A percentile compares a stretch with the other conserved stretches of the same genome.
Conservation (phyloP, 2,329 filamentous ascomycete genomes). For the Cercospora sesami region DNA sequence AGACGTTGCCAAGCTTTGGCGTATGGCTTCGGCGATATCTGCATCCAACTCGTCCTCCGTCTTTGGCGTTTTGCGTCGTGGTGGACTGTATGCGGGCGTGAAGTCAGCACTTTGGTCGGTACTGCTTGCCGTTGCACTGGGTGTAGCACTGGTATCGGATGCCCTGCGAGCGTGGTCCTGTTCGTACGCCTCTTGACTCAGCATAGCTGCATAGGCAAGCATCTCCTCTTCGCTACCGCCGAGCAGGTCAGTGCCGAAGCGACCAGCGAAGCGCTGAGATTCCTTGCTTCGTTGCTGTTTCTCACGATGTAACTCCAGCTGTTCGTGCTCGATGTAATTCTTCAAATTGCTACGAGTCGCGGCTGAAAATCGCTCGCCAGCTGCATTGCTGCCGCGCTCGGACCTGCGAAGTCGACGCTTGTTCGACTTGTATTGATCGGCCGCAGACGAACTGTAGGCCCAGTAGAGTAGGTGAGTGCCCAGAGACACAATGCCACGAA, state of each 20-base stretch:
- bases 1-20: conserved; percentile 47
- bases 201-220: conserved; percentile 61
- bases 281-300: conserved; percentile 67
- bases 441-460: conserved; percentile 82
- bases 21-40: conserved; percentile 64
- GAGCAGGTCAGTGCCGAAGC: conserved; percentile 80
- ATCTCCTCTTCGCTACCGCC: conserved; percentile 62
- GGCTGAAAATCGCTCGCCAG: conserved; percentile 60
- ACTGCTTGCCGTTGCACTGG: conserved; percentile 44
- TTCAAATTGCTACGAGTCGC: conserved; percentile 69
- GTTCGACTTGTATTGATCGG: conserved; percentile 69
- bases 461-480: conserved; percentile 88
- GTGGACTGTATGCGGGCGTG: conserved; percentile 31
- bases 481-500: conserved; percentile 83
- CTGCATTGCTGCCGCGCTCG: conserved; percentile 62
- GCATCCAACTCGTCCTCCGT: conserved; percentile 55
- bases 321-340: conserved; percentile 84
- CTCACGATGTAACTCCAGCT: conserved; percentile 74
- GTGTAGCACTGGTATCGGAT: conserved; percentile 44
- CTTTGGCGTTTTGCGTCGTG: conserved; percentile 34
- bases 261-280: conserved; percentile 67
- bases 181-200: conserved; percentile 60
- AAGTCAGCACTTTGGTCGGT: conserved; percentile 37
- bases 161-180: conserved; percentile 51
- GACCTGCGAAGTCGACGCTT: conserved; percentile 77